These are phyloP conservation scores for Amylocarpus encephaloides DNA, from an alignment of 2,329 filamentous ascomycete species.

Conservation along the genomic window DNA sequence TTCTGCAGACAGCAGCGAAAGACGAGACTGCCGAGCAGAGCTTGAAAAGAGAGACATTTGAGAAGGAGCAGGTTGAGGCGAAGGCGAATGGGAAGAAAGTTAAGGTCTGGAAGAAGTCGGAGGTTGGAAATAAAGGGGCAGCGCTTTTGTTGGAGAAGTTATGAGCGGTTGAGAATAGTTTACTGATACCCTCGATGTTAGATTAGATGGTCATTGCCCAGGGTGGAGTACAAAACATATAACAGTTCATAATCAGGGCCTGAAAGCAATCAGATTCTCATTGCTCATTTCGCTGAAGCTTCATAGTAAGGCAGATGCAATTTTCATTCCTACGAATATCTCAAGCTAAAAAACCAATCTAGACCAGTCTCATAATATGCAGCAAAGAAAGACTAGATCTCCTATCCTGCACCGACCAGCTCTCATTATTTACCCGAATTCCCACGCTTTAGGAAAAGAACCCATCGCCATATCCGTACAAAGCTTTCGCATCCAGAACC, in stretches of 20 bases:
- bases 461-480: no score
- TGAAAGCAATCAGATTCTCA: no score
- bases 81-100: conserved; percentile 39
- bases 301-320: no score
- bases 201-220: neutral
- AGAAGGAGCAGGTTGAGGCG: conserved; percentile 38
- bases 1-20: conserved; percentile 59
- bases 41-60: conserved; percentile 38
- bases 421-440: no score
- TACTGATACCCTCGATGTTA: neutral
- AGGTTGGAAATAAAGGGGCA: conserved; percentile 56
- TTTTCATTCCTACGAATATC: no score
- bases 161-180: conserved; percentile 7
- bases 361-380: no score
- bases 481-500: no score
- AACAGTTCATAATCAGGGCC: neutral
- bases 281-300: no score
- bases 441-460: no score
- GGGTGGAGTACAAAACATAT: neutral
- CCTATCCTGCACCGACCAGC: no score
- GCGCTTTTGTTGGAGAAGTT: conserved; percentile 55
- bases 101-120: conserved; percentile 34
- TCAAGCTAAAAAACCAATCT: no score
- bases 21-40: conserved; percentile 51
- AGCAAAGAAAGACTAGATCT: no score